Conservation (phyloP, 2,329 filamentous ascomycete genomes). For the Rhynchosporium graminicola region DNA sequence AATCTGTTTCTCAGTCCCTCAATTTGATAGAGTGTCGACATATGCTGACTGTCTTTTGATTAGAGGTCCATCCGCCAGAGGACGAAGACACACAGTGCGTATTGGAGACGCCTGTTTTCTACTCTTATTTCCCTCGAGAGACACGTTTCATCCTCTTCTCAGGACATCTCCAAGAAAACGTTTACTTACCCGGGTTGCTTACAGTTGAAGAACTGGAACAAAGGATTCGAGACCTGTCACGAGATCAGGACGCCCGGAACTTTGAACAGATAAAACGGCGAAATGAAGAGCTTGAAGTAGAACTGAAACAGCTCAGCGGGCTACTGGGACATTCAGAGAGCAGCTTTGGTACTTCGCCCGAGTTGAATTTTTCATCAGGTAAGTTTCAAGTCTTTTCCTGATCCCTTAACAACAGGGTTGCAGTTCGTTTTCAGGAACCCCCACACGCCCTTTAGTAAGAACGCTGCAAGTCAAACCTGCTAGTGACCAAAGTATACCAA, state of each 20-base stretch:
- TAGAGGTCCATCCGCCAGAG: slow-evolving; percentile 81
- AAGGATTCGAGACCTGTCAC: slow-evolving; percentile 70
- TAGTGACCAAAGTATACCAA: neutral
- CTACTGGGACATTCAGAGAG: slow-evolving; percentile 23
- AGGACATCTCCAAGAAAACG: no score
- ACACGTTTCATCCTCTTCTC: no score
- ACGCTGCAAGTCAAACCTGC: neutral
- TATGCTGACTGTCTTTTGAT: neutral
- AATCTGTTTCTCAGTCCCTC: neutral
- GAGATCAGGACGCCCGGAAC: slow-evolving; percentile 49
- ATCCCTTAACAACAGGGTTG: no score
- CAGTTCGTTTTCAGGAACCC: no score
- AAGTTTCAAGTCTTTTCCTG: neutral
- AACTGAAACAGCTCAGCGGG: slow-evolving; percentile 43
- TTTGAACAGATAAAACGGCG: slow-evolving; percentile 53
- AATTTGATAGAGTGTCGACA: neutral
- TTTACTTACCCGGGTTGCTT: no score
- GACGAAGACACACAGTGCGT: slow-evolving; percentile 70
- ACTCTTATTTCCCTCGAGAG: no score
- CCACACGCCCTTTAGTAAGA: no score
- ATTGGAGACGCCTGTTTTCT: no score
- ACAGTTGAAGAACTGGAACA: slow-evolving; percentile 69
- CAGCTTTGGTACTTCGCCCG: slow-evolving; percentile 22
- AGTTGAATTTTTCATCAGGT: slow-evolving; percentile 14
- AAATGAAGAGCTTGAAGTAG: slow-evolving; percentile 56